Conservation (phyloP, 2,329 filamentous ascomycete genomes). For the Colletotrichum euphorbiae region DNA sequence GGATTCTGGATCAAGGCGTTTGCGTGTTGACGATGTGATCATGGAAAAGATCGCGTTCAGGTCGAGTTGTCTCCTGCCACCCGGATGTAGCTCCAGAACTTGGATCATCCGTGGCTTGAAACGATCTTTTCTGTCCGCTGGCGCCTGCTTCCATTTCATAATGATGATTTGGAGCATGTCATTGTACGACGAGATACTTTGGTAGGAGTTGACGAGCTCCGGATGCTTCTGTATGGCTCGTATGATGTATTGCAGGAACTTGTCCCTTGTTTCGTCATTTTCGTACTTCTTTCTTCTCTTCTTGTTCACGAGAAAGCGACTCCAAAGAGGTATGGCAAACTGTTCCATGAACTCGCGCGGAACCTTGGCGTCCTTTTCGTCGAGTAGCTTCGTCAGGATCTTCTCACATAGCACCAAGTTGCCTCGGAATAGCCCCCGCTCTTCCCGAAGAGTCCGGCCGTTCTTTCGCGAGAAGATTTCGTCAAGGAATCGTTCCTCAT, state of each 20-base stretch:
- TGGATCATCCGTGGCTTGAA: neutral
- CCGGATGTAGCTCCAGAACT: neutral
- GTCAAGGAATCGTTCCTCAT: neutral
- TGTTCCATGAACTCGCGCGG: slow-evolving; percentile 41
- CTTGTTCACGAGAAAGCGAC: slow-evolving; percentile 23
- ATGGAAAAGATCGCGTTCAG: neutral
- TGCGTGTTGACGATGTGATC: neutral
- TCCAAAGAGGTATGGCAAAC: slow-evolving; percentile 43
- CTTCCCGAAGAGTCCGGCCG: neutral
- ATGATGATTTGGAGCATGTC: neutral
- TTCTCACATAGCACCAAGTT: slow-evolving; percentile 1
- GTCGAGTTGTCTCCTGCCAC: neutral
- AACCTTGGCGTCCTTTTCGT: neutral
- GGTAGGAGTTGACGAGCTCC: neutral
- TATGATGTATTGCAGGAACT: slow-evolving; percentile 38
- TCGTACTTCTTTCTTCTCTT: slow-evolving; percentile 27
- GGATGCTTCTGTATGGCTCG: neutral
- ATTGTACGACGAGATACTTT: neutral
- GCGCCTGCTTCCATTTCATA: neutral
- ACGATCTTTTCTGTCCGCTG: neutral
- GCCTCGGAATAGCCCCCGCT: neutral
- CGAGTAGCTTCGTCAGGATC: neutral
- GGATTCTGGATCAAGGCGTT: neutral
- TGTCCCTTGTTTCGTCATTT: slow-evolving; percentile 31
- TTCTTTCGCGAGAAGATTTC: neutral